phyloP scores from a whole-genome alignment of 2,329 filamentous ascomycete species.

The Thielaviopsis euricoi region DNA sequence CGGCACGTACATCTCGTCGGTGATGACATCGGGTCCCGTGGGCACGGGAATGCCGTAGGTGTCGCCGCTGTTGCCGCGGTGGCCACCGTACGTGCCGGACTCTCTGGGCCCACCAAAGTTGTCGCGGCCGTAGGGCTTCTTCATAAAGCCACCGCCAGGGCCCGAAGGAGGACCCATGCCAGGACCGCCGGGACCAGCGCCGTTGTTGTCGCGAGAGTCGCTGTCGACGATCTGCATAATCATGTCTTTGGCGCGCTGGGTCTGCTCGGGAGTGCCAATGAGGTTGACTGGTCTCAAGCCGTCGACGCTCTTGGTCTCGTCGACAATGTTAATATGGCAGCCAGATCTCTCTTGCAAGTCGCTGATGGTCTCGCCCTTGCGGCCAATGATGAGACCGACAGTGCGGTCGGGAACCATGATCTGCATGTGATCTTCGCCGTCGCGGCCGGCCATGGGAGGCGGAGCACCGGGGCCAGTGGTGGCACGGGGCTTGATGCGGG shows the following conservation, averaged over 20 bases:
- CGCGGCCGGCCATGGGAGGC: conserved; percentile 36
- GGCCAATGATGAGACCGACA: conserved; percentile 84
- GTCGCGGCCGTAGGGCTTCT: conserved; percentile 10
- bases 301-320: conserved; percentile 83
- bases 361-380: conserved; percentile 81
- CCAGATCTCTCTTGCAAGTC: conserved; percentile 81
- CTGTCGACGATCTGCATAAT: conserved; percentile 93
- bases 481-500: conserved; percentile 13
- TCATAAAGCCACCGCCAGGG: conserved; percentile 14
- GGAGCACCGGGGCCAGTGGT: conserved; percentile 8
- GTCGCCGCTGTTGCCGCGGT: conserved; percentile 16
- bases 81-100: conserved; percentile 15
- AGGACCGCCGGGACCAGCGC: conserved; percentile 19
- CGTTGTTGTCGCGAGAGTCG: conserved; percentile 48
- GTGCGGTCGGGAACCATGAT: conserved; percentile 93
- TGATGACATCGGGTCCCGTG: conserved; percentile 47
- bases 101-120: conserved; percentile 7
- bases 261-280: conserved; percentile 61
- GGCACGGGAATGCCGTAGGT: conserved; percentile 11
- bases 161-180: conserved; percentile 20
- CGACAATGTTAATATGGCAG: conserved; percentile 92
- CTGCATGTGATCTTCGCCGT: conserved; percentile 73
- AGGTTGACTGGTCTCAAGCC: conserved; percentile 80
- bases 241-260: conserved; percentile 64
- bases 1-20: conserved; percentile 69